Evolutionary conservation across 2,329 filamentous ascomycete species (phyloP), one percentile per base, ranked within the genome.

Genomic region (Macroventuria anomochaeta): DNA sequence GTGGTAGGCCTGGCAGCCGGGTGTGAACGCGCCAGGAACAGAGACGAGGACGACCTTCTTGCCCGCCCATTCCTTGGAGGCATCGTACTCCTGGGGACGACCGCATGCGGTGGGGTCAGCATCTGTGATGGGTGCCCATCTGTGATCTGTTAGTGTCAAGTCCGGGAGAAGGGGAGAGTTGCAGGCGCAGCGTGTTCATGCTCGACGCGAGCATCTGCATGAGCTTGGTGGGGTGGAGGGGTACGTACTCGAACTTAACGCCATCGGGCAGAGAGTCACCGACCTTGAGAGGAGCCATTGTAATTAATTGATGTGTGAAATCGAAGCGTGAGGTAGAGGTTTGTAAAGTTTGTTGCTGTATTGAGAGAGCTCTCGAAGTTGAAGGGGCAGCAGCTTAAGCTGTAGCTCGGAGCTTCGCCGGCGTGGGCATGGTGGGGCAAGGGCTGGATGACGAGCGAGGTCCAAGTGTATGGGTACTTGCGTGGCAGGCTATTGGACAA

Each of bases 181-280:
- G 38, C 15, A 17, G 17, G 7, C 28, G 29, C 12, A 21, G 21
- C 21, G 10, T 8, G 32, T n/a, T n/a, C n/a, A 39, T 33, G 48
- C 26, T 46, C 25, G 25, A 42, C 18, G n/a, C 39, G 34, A 54
- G 51, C 44, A 41, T 26, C 28, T 49, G 48, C 23, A 50, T 51
- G 13, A 13, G 48, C 46, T 41, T 17, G 36, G 46, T 36, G 31
- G 31, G 33, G 28, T 26, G 11, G 36, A 44, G 46, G 15, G 26
- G 42, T 33, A 77, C 83, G 69, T 77, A 88, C 85, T 82, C 81
- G 83, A 97, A 97, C 76, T 82, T 81, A 58, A 96, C 88, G 67
- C 84, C 88, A 65, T 86, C 80, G 65, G 93, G 93, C 83, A 97
- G 93, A 74, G 81, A 80, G 76, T 96, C 91, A 72, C 93, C 93